Base-by-base conservation (phyloP, 768 basidiomycete species). In the Calocera cornea region DNA sequence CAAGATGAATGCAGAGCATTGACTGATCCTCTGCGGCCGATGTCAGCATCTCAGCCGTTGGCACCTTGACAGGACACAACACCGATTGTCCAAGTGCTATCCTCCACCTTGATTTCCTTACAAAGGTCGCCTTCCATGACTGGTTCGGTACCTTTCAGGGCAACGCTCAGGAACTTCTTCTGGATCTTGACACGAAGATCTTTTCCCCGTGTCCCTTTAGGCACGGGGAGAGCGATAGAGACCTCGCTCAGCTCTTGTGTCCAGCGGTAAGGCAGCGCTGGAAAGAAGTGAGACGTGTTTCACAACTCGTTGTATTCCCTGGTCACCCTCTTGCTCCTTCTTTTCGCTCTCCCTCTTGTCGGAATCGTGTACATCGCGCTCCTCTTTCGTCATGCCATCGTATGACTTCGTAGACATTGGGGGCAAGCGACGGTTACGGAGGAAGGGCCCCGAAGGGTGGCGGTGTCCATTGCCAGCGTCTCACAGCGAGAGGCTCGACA, bases 21-120 rank as follows among this genome's bases (percentile, higher is more conserved):
- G 87, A 79, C 70, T 87, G 86, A 75, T 95, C 92, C 81, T 92
- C 92, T 95, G 70, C 22, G 36, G n/a, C 1, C 1, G 16, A 1
- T 16, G 22, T 68, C 64, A 60, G 67, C 36, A 70, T 68, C 41
- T 69, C 70, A 64, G 40, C 29, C 41, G 34, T 68, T 27, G 44
- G 54, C 50, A 63, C n/a, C 17, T 24, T 65, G 36, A 47, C 22
- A 38, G 50, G 34, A 34, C 44, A 44, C 81, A 86, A 67, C 70
- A 95, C 95, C 87, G 40, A 98, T 75, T 7, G 90, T 94, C 97
- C 97, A 98, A 16, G 94, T 95, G 68, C 93, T 95, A 54, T 98
- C 97, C 70, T 97, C 97, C 63, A 97, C 80, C 74, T 95, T 94
- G 79, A 98, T 88, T 69, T 95, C 94, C 72, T 88, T 88, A 79